These are phyloP conservation scores for Artemisia tridentata DNA, from an alignment of 129 eudicot genomes.

Conservation along the genomic window DNA sequence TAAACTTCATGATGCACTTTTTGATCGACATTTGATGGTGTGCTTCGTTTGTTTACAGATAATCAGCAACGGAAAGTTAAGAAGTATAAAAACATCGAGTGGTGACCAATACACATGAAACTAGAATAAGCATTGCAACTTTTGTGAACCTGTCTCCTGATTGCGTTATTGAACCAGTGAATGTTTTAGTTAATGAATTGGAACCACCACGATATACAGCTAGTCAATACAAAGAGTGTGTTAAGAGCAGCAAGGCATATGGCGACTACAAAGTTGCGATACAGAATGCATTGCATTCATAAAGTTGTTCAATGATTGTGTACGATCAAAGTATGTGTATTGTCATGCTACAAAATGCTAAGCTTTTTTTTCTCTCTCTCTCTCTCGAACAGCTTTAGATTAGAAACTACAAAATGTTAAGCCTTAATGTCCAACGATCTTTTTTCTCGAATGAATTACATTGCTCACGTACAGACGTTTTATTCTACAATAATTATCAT, in stretches of 20 bases:
- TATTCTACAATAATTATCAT: too few relatives aligned
- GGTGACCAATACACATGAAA: slow-evolving; percentile 42
- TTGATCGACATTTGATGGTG: neutral
- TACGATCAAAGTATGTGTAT: neutral
- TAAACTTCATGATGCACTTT: neutral
- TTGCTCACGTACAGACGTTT: too few relatives aligned
- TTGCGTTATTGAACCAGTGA: slow-evolving; percentile 64
- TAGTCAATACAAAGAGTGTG: slow-evolving; percentile 44
- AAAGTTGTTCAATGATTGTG: neutral
- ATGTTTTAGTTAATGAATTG: slow-evolving; percentile 43
- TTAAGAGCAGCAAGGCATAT: slow-evolving; percentile 37
- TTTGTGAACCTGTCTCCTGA: slow-evolving; percentile 53
- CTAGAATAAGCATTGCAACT: slow-evolving; percentile 45
- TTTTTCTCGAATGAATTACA: too few relatives aligned
- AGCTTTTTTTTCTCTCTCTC: too few relatives aligned
- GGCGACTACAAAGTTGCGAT: slow-evolving; percentile 37
- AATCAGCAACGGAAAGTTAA: slow-evolving; percentile 68
- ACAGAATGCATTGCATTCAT: slow-evolving; percentile 22
- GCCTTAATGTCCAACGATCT: too few relatives aligned
- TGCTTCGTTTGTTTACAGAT: slow-evolving; percentile 34
- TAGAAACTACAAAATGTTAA: too few relatives aligned
- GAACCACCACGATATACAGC: slow-evolving; percentile 55
- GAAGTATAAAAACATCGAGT: slow-evolving; percentile 65
- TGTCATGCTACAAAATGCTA: neutral
- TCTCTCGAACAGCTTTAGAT: too few relatives aligned